phyloP scores from a whole-genome alignment of 2,329 filamentous ascomycete species.

The Xylariaceae sp. region DNA sequence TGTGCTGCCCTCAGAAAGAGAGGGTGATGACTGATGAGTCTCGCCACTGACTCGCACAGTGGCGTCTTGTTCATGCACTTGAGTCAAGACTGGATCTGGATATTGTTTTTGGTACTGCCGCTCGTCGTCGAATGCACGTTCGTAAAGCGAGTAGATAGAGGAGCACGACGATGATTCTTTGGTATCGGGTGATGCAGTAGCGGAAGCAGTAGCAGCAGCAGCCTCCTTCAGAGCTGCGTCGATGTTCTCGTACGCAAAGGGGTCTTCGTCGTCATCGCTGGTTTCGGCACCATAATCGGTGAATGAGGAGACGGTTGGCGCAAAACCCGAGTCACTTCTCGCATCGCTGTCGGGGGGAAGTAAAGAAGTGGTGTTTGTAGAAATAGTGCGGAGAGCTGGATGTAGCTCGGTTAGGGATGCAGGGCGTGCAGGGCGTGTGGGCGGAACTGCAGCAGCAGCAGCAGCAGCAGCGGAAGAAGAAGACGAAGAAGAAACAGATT shows the following conservation, averaged over 20 bases:
- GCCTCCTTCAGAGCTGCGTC: too few species aligned
- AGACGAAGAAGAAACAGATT: neutral
- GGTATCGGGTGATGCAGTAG: conserved; percentile 25
- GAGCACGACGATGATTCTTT: conserved; percentile 27
- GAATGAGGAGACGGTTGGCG: conserved; percentile 40
- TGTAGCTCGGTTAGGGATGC: conserved; percentile 50
- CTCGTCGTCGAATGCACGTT: conserved; percentile 10
- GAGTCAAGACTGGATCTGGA: neutral
- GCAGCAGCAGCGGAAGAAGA: neutral
- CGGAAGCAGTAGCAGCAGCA: conserved; percentile 21
- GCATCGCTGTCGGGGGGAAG: conserved; percentile 35
- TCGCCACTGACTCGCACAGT: too few species aligned
- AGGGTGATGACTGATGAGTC: conserved; percentile 24
- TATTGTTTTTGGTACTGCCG: neutral
- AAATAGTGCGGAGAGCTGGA: conserved; percentile 45
- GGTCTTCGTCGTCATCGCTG: conserved; percentile 36
- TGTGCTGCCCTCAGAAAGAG: conserved; percentile 27
- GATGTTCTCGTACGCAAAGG: conserved; percentile 29
- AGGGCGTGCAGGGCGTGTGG: conserved; percentile 32
- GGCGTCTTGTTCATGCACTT: conserved; percentile 2
- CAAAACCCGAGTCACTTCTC: conserved; percentile 55
- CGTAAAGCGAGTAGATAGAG: conserved; percentile 30
- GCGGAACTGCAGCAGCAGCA: conserved; percentile 24
- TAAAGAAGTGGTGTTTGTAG: conserved; percentile 19
- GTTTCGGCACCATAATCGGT: conserved; percentile 35